Evolutionary conservation across 164 flowering plant species (phyloP).

Genomic region (Annona cherimola): DNA sequence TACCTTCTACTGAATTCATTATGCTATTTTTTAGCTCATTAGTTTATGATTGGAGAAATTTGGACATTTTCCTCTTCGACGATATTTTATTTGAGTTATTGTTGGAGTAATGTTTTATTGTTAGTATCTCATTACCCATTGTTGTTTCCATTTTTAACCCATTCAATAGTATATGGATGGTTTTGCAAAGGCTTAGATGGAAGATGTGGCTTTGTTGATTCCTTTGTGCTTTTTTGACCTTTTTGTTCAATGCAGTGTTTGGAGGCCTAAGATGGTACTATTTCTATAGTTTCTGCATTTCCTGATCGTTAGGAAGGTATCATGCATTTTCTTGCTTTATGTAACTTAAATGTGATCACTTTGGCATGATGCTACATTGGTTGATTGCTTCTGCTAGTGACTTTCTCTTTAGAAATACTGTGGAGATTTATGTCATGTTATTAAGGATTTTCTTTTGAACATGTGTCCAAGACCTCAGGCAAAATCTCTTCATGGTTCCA

Average conservation of each 20-base stretch:
- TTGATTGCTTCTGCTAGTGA: neutral
- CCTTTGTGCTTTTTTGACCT: neutral
- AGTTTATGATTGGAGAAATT: too few species aligned
- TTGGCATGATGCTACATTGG: neutral
- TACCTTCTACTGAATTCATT: too few species aligned
- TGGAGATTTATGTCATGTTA: neutral
- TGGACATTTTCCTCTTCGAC: too few species aligned
- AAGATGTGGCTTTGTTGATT: neutral
- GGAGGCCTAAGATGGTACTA: constrained; percentile 80
- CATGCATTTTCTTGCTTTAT: neutral
- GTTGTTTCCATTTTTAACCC: too few species aligned
- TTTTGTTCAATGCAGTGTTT: constrained; percentile 29
- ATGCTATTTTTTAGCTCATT: too few species aligned
- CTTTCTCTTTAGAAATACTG: neutral
- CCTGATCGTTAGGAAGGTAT: constrained; percentile 86
- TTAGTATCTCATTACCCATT: too few species aligned
- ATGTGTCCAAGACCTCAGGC: neutral
- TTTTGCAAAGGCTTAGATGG: neutral
- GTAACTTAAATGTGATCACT: neutral
- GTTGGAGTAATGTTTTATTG: too few species aligned
- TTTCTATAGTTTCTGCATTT: constrained; percentile 83
- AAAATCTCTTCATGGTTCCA: neutral
- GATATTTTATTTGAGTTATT: too few species aligned
- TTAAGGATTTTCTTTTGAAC: neutral
- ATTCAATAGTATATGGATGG: neutral